Evolutionary conservation across 345 rosid species (phyloP).

Genomic region (Lenwebbia sp.): DNA sequence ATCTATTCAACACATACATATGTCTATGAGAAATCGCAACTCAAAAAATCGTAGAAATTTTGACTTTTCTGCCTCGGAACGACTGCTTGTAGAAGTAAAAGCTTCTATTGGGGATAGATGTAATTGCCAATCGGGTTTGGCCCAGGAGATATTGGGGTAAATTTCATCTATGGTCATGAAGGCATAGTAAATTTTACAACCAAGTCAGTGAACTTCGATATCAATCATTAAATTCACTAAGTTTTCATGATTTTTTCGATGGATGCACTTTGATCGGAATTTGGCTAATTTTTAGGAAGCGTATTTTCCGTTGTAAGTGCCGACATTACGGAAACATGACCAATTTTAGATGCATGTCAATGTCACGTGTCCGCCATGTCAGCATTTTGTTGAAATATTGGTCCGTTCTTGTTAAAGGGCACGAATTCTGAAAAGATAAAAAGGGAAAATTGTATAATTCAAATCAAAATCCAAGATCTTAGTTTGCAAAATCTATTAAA

Average conservation of each 20-base stretch:
- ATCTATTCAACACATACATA: background rate
- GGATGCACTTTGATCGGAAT: background rate
- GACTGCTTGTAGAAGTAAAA: background rate
- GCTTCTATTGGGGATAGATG: background rate
- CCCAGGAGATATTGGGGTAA: background rate
- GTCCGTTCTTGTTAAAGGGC: fast-evolving
- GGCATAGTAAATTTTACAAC: background rate
- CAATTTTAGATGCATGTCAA: background rate
- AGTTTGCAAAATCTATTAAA: background rate
- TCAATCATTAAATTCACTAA: background rate
- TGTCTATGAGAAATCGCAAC: background rate
- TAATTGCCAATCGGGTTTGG: background rate
- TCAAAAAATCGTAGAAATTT: background rate
- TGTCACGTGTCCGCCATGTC: background rate
- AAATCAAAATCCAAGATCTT: background rate
- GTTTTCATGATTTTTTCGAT: background rate
- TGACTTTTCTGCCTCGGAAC: background rate
- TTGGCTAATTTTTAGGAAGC: background rate
- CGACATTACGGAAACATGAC: background rate
- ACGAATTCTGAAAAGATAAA: background rate
- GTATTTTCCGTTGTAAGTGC: background rate
- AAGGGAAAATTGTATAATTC: background rate
- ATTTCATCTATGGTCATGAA: background rate
- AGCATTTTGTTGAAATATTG: background rate
- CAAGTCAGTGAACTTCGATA: background rate